These are phyloP conservation scores for Penicillium lividum DNA, from an alignment of 495 filamentous ascomycete genomes.

Conservation along the genomic window DNA sequence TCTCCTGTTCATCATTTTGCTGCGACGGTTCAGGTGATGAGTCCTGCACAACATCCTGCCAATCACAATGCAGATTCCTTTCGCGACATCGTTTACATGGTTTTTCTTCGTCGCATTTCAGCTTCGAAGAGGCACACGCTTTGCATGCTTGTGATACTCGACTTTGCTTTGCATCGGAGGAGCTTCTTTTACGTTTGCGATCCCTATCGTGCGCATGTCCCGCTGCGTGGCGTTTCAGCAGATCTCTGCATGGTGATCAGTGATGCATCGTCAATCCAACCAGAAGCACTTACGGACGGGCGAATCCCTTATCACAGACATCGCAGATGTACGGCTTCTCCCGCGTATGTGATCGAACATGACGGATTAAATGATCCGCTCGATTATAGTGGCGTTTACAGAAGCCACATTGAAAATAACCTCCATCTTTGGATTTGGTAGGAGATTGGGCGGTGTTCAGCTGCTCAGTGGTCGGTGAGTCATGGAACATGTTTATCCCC, in stretches of 20 bases:
- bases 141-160: slow-evolving; percentile 58
- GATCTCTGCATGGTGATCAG: slow-evolving; percentile 33
- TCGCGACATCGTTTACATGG: slow-evolving; percentile 50
- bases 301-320: slow-evolving; percentile 56
- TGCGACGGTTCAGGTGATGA: slow-evolving; percentile 22
- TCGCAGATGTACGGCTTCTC: slow-evolving; percentile 53
- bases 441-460: slow-evolving; percentile 13
- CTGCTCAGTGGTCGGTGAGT: slow-evolving; percentile 14
- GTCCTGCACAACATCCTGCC: slow-evolving; percentile 32
- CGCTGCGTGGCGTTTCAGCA: slow-evolving; percentile 56
- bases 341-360: slow-evolving; percentile 58
- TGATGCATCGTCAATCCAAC: background rate
- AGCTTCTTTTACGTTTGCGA: slow-evolving; percentile 46
- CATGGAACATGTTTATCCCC: slow-evolving; percentile 20
- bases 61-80: slow-evolving; percentile 47
- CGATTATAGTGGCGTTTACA: slow-evolving; percentile 56
- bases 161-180: slow-evolving; percentile 44
- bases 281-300: slow-evolving; percentile 40
- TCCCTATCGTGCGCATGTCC: slow-evolving; percentile 49
- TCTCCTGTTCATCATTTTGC: slow-evolving; percentile 16
- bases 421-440: slow-evolving; percentile 25
- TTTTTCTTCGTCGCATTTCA: slow-evolving; percentile 56
- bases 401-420: slow-evolving; percentile 55
- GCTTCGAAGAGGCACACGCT: slow-evolving; percentile 51
- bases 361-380: slow-evolving; percentile 57